Evolutionary conservation across 768 basidiomycete species (phyloP).

Genomic region (Kwoniella newhampshirensis): DNA sequence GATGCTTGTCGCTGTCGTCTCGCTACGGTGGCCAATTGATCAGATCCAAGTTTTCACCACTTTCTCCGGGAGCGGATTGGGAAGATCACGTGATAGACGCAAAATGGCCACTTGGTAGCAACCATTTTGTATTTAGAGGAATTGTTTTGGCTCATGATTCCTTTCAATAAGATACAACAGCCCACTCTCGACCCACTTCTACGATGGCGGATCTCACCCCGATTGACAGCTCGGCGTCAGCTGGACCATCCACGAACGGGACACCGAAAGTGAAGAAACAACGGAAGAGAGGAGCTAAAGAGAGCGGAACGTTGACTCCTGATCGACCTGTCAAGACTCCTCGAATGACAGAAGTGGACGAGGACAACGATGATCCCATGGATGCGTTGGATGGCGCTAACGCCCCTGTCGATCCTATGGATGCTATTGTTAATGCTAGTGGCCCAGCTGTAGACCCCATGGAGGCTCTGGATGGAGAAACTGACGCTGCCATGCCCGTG

Average conservation of each 20-base stretch:
- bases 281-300: slow-evolving; percentile 18
- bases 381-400: slow-evolving; percentile 27
- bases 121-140: no score
- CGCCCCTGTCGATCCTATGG: slow-evolving; percentile 2
- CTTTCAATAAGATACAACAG: not conserved
- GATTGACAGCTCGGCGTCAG: not conserved
- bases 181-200: not conserved
- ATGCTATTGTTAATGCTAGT: slow-evolving; percentile 27
- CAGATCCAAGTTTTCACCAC: slow-evolving; percentile 2
- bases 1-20: no score
- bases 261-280: slow-evolving; percentile 18
- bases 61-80: not conserved
- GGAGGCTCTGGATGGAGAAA: slow-evolving; percentile 23
- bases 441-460: slow-evolving; percentile 13
- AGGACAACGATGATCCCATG: slow-evolving; percentile 29
- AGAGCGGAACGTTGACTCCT: slow-evolving; percentile 13
- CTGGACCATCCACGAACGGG: slow-evolving; percentile 13
- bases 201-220: slow-evolving; percentile 7
- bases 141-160: no score
- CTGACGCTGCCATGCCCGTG: slow-evolving; percentile 60
- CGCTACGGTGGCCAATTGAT: not conserved
- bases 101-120: not conserved
- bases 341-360: slow-evolving; percentile 20
- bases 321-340: slow-evolving; percentile 26
- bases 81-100: slow-evolving; percentile 2